A percentile compares a stretch with the other conserved stretches of the same genome.
phyloP scores from a whole-genome alignment of 208 protist genomes.

The Leishmania martiniquensis region DNA sequence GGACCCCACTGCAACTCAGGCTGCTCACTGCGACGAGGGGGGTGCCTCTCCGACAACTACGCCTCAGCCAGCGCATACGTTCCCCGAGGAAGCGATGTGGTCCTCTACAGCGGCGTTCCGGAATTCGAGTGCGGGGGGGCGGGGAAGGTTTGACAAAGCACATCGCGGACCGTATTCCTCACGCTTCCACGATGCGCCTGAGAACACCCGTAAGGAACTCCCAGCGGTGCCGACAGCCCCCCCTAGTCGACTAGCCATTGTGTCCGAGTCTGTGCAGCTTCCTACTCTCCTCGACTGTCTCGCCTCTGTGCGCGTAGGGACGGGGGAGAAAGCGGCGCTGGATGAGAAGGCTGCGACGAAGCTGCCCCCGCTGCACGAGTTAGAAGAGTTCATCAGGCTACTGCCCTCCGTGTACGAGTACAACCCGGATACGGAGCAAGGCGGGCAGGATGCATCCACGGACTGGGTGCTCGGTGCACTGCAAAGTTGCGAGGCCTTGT shows the following conservation, averaged over 20 bases:
- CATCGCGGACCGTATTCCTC: constrained; percentile 12
- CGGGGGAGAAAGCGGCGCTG: neutral
- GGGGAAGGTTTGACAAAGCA: constrained; percentile 13
- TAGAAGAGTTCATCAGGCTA: constrained; percentile 38
- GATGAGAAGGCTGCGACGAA: constrained; percentile 22
- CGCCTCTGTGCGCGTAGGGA: neutral
- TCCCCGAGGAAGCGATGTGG: constrained; percentile 36
- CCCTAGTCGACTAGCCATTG: constrained; percentile 26
- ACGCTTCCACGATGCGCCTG: neutral
- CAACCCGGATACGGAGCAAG: constrained; percentile 35
- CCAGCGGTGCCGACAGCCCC: constrained; percentile 9
- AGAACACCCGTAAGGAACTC: constrained; percentile 9
- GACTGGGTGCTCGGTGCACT: constrained; percentile 46
- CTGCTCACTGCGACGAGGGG: neutral
- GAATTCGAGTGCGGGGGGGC: neutral
- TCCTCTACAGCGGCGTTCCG: constrained; percentile 12
- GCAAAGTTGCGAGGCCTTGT: constrained; percentile 28
- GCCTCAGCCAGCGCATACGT: neutral
- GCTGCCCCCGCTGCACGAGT: constrained; percentile 30
- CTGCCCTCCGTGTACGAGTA: constrained; percentile 46
- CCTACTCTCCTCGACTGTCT: constrained; percentile 30
- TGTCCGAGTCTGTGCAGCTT: constrained; percentile 25
- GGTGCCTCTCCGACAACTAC: neutral
- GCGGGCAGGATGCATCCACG: constrained; percentile 25
- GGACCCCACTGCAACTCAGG: neutral